Percentiles rank a stretch among this genome's conserved stretches.
phyloP scores from a whole-genome alignment of 2,329 filamentous ascomycete species.

The Talaromyces sp. region DNA sequence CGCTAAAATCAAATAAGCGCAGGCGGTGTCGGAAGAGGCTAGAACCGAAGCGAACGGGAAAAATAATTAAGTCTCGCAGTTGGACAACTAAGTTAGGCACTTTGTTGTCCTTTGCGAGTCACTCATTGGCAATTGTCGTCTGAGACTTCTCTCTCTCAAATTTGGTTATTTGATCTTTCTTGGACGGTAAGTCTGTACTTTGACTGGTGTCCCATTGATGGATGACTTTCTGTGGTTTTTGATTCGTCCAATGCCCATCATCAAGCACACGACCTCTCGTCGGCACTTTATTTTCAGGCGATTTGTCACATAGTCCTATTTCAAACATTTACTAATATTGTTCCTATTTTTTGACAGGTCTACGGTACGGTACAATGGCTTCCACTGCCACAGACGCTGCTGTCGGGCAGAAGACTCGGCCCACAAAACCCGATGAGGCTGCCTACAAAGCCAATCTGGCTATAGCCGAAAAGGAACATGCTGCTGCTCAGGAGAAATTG shows the following conservation, averaged over 20 bases:
- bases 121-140: neutral
- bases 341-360: neutral
- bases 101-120: constrained; percentile 12
- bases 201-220: neutral
- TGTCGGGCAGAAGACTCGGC: constrained; percentile 54
- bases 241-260: neutral
- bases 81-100: neutral
- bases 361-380: constrained; percentile 18
- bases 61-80: constrained; percentile 21
- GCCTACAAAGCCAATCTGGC: constrained; percentile 75
- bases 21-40: constrained; percentile 11
- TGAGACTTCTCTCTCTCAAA: neutral
- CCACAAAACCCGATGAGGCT: constrained; percentile 83
- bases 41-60: constrained; percentile 22
- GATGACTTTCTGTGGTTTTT: neutral
- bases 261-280: neutral
- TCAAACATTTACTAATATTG: neutral
- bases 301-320: neutral
- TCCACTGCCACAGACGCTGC: constrained; percentile 22
- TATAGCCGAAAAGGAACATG: constrained; percentile 82
- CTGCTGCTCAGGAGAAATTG: constrained; percentile 68
- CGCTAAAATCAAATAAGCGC: constrained; percentile 6
- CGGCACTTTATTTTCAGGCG: neutral
- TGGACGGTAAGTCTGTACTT: neutral
- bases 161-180: neutral